These are phyloP conservation scores for Ophiocordyceps camponoti-rufipedis DNA, from an alignment of 2,329 filamentous ascomycete genomes.

Conservation along the genomic window DNA sequence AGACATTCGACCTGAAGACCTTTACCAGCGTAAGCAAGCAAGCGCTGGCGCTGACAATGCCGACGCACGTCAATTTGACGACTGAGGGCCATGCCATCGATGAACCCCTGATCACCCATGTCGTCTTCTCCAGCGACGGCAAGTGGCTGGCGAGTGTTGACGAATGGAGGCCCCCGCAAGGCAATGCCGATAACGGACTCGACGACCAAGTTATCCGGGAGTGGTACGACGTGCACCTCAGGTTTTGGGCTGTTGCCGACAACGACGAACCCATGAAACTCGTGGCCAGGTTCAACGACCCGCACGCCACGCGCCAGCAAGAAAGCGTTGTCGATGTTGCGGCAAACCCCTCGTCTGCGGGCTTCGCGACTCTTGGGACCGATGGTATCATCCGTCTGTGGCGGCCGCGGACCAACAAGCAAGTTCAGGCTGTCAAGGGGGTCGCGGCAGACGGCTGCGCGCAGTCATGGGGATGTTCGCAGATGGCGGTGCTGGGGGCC, in stretches of 20 bases:
- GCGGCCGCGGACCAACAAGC: conserved; percentile 52
- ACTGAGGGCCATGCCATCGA: conserved; percentile 52
- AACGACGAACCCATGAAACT: conserved; percentile 47
- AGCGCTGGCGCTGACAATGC: conserved; percentile 73
- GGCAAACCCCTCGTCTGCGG: conserved; percentile 46
- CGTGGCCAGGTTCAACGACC: conserved; percentile 65
- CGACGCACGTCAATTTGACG: conserved; percentile 61
- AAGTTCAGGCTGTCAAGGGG: conserved; percentile 47
- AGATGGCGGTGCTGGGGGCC: conserved; percentile 34
- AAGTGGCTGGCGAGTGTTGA: conserved; percentile 85
- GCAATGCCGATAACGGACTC: conserved; percentile 39
- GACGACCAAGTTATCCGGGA: conserved; percentile 27
- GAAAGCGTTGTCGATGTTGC: conserved; percentile 54
- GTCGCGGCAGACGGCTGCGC: conserved; percentile 38
- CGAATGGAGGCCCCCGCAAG: conserved; percentile 62
- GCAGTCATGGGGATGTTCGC: conserved; percentile 58
- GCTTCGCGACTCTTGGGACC: conserved; percentile 72
- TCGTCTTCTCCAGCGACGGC: conserved; percentile 65
- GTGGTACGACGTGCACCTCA: conserved; percentile 60
- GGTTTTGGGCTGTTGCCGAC: conserved; percentile 66
- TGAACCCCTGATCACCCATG: conserved; percentile 59
- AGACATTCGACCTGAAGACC: conserved; percentile 71
- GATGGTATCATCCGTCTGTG: conserved; percentile 68
- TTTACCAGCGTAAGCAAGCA: conserved; percentile 70
- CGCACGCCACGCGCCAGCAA: conserved; percentile 44